These are phyloP conservation scores for Arachis monticola DNA, from an alignment of 331 rosid genomes.

Conservation along the genomic window DNA sequence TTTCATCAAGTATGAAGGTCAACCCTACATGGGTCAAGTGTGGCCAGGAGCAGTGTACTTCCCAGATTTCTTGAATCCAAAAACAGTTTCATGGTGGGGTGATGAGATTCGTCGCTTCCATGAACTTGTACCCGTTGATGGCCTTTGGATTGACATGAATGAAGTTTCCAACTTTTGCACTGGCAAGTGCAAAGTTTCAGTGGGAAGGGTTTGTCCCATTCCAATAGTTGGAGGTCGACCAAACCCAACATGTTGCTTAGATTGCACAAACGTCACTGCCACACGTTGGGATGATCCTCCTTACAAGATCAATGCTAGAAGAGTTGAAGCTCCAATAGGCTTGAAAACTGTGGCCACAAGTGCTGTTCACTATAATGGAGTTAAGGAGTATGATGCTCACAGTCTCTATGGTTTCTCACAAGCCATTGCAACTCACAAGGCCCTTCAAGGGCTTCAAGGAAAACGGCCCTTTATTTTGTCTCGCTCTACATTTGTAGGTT, in stretches of 20 bases:
- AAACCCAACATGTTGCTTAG: conserved; percentile 77
- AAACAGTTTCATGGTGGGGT: conserved; percentile 72
- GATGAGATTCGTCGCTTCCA: conserved; percentile 80
- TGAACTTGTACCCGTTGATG: conserved; percentile 80
- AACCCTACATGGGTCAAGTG: conserved; percentile 73
- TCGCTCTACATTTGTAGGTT: conserved; percentile 85
- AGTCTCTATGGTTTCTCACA: conserved; percentile 91
- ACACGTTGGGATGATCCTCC: conserved; percentile 97
- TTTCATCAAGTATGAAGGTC: conserved; percentile 65
- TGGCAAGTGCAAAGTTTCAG: conserved; percentile 70
- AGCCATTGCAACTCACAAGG: conserved; percentile 85
- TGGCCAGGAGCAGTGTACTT: conserved; percentile 83
- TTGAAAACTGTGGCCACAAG: conserved; percentile 92
- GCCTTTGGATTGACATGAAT: conserved; percentile 89
- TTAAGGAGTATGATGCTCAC: conserved; percentile 86
- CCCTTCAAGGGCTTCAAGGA: conserved; percentile 77
- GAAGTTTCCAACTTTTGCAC: conserved; percentile 75
- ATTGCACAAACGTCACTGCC: conserved; percentile 78
- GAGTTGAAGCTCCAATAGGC: conserved; percentile 68
- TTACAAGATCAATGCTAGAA: conserved; percentile 87
- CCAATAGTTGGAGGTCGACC: conserved; percentile 50
- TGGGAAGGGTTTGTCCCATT: conserved; percentile 57
- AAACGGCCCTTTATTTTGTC: conserved; percentile 82
- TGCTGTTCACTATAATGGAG: conserved; percentile 83
- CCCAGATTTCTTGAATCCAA: conserved; percentile 71